Evolutionary conservation across 106 monocot species (phyloP).

Genomic region (Allium sativum): DNA sequence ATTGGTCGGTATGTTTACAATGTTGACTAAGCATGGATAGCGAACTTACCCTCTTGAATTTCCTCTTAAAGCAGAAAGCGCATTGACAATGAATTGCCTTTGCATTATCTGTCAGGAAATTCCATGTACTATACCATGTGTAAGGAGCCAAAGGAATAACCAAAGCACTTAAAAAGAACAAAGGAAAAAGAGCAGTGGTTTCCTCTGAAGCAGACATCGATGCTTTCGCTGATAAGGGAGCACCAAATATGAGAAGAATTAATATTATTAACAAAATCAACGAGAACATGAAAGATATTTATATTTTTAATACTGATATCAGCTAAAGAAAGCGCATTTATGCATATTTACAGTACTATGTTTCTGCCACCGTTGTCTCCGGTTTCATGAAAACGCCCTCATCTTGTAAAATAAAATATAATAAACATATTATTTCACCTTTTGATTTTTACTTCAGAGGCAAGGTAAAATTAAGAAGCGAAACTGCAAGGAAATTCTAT

Average conservation of each 20-base stretch:
- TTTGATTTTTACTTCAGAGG: no score
- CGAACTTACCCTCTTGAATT: slow-evolving; percentile 47
- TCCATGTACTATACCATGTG: slow-evolving; percentile 32
- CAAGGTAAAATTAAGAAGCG: no score
- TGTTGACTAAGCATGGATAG: background rate
- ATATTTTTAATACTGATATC: no score
- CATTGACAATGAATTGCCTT: slow-evolving; percentile 68
- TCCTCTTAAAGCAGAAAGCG: slow-evolving; percentile 46
- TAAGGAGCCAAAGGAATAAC: slow-evolving; percentile 70
- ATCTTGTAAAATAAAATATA: no score
- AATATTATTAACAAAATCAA: no score
- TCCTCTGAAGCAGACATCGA: slow-evolving; percentile 65
- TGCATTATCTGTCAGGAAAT: slow-evolving; percentile 28
- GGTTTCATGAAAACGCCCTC: no score
- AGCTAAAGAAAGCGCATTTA: no score
- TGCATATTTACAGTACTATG: no score
- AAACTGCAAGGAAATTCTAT: no score
- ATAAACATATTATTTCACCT: no score
- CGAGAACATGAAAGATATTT: no score
- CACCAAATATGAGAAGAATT: background rate
- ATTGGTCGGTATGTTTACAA: background rate
- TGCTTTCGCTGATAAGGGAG: background rate
- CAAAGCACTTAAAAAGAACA: slow-evolving; percentile 72
- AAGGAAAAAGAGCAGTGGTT: slow-evolving; percentile 47
- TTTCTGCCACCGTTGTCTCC: no score